A percentile compares a stretch with the other conserved stretches of the same genome.
These are phyloP conservation scores for Hippophae gyantsensis DNA, from an alignment of 306 rosid genomes.

Conservation along the genomic window DNA sequence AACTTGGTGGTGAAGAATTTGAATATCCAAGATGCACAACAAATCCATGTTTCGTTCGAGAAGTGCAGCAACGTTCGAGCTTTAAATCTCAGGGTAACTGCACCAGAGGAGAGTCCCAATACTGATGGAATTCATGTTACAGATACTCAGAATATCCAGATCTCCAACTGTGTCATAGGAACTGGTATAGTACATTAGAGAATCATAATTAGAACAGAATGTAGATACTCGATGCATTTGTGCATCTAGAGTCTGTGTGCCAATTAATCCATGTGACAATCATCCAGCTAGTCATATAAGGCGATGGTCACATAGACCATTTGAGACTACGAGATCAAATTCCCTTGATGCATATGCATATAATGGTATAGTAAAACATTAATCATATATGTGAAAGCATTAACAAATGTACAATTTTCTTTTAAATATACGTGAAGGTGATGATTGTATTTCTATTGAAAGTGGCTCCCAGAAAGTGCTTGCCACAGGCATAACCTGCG, in stretches of 20 bases:
- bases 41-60: slow-evolving; percentile 47
- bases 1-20: slow-evolving; percentile 35
- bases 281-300: slow-evolving; percentile 2
- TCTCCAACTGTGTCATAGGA: slow-evolving; percentile 42
- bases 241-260: not conserved
- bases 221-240: too few species aligned
- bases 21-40: slow-evolving; percentile 43
- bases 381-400: too few species aligned
- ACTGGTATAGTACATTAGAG: slow-evolving; percentile 32
- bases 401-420: not conserved
- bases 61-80: slow-evolving; percentile 35
- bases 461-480: slow-evolving; percentile 43
- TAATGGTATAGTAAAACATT: too few species aligned
- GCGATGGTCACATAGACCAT: slow-evolving; percentile 46
- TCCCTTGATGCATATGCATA: too few species aligned
- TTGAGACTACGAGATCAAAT: not conserved
- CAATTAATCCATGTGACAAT: not conserved
- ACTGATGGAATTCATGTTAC: slow-evolving; percentile 81
- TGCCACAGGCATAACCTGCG: slow-evolving; percentile 56
- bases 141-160: slow-evolving; percentile 41
- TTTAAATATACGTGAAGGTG: slow-evolving; percentile 32
- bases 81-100: slow-evolving; percentile 30
- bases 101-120: slow-evolving; percentile 65
- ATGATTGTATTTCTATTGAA: slow-evolving; percentile 80
- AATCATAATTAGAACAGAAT: not conserved